Conservation (phyloP, 108 stramenopile species). For the Nitzschia sp. region DNA sequence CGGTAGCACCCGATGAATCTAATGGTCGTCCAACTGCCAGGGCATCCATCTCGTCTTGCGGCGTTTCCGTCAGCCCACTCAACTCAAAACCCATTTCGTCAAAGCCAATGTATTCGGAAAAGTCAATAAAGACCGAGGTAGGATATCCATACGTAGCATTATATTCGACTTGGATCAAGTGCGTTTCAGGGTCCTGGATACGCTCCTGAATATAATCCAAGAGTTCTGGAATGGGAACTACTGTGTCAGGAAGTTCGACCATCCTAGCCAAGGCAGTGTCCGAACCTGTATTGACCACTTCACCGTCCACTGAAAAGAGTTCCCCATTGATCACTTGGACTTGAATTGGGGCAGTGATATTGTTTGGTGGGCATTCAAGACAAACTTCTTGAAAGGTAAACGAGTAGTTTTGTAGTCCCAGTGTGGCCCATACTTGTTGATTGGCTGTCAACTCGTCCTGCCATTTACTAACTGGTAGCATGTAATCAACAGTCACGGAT, state of each 20-base stretch:
- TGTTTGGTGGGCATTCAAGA: neutral
- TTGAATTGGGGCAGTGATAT: neutral
- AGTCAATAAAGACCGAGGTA: neutral
- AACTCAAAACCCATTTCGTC: neutral
- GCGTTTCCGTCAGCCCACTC: neutral
- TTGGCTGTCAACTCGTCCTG: neutral
- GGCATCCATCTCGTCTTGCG: no score
- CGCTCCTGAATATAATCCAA: neutral
- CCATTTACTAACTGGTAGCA: neutral
- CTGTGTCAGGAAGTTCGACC: neutral
- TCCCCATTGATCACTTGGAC: neutral
- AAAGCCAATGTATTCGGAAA: neutral
- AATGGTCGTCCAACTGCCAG: no score
- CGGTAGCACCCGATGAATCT: no score
- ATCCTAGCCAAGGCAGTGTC: neutral
- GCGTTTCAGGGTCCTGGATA: neutral
- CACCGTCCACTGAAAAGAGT: neutral
- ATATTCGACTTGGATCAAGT: neutral
- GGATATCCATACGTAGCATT: conserved; percentile 3
- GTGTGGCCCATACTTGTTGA: neutral
- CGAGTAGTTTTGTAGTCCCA: neutral
- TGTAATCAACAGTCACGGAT: neutral
- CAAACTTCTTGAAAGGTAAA: neutral
- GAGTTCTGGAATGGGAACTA: neutral
- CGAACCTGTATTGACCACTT: neutral